Evolutionary conservation across 2,329 filamentous ascomycete genomes (phyloP).

Genomic region (Aspergillus brasiliensis): DNA sequence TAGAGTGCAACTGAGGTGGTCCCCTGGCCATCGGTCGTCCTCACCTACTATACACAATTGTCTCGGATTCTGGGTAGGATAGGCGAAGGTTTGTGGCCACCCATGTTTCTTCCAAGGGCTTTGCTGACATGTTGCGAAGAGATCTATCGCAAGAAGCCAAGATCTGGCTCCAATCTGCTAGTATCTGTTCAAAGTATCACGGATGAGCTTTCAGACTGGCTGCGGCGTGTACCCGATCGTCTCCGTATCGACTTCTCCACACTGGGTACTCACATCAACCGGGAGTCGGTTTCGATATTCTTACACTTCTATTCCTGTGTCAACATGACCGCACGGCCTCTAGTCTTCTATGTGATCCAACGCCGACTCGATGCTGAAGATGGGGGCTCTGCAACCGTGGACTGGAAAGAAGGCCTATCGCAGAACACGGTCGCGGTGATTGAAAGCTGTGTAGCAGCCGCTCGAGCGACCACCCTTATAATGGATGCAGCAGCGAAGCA

Average conservation of each 20-base stretch:
- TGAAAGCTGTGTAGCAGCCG: conserved; percentile 56
- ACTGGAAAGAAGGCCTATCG: conserved; percentile 53
- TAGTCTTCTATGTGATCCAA: conserved; percentile 58
- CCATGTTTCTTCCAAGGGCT: neutral
- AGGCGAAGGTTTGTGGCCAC: conserved; percentile 33
- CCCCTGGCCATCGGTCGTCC: conserved; percentile 50
- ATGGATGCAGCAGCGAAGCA: conserved; percentile 54
- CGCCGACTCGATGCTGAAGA: conserved; percentile 45
- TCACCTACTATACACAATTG: conserved; percentile 56
- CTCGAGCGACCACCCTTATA: conserved; percentile 52
- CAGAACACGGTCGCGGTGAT: conserved; percentile 54
- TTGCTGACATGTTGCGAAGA: conserved; percentile 27
- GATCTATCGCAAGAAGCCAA: conserved; percentile 54
- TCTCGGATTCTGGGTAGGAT: conserved; percentile 57
- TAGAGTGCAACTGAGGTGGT: conserved; percentile 23
- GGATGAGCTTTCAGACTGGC: conserved; percentile 53
- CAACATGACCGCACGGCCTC: conserved; percentile 58
- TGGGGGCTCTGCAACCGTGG: conserved; percentile 36
- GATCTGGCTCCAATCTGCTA: conserved; percentile 52
- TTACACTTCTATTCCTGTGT: conserved; percentile 61
- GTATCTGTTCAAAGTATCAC: conserved; percentile 56
- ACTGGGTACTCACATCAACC: conserved; percentile 46
- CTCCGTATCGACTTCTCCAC: conserved; percentile 53
- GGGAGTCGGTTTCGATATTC: conserved; percentile 56
- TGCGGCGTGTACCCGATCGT: conserved; percentile 50